phyloP scores from a whole-genome alignment of 78 protist genomes.

The Pigoraptor vietnamica region DNA sequence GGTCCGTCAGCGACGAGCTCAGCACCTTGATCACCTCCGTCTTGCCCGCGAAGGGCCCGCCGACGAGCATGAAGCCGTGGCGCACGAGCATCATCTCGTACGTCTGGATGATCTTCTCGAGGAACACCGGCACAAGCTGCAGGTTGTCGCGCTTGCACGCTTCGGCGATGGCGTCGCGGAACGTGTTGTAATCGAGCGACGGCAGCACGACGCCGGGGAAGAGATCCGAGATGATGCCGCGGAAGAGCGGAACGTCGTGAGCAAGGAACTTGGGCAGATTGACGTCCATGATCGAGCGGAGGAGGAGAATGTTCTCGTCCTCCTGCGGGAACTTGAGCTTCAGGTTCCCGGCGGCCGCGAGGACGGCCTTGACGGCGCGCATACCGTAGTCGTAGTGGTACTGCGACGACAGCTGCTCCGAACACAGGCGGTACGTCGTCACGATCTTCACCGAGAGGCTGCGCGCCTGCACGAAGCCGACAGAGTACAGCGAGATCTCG shows the following conservation, averaged over 20 bases:
- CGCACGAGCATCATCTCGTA: slow-evolving; percentile 71
- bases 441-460: slow-evolving; percentile 59
- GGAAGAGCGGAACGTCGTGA: slow-evolving; percentile 58
- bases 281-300: slow-evolving; percentile 53
- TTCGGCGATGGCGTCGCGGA: not conserved
- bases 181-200: slow-evolving; percentile 16
- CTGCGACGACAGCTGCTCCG: slow-evolving; percentile 71
- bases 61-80: slow-evolving; percentile 89
- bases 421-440: slow-evolving; percentile 40
- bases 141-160: not conserved
- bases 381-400: slow-evolving; percentile 78
- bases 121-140: not conserved
- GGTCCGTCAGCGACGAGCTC: slow-evolving; percentile 19
- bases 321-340: not conserved
- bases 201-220: slow-evolving; percentile 47
- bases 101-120: slow-evolving; percentile 50
- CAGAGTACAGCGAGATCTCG: slow-evolving; percentile 62
- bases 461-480: slow-evolving; percentile 58
- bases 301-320: slow-evolving; percentile 32
- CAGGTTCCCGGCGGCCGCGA: slow-evolving; percentile 55
- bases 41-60: slow-evolving; percentile 69
- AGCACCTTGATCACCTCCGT: slow-evolving; percentile 28
- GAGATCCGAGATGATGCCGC: slow-evolving; percentile 56
- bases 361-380: slow-evolving; percentile 68
- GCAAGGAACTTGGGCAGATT: slow-evolving; percentile 70